phyloP scores from a whole-genome alignment of 1,284 basidiomycete genomes.

The Stygiomarasmius scandens region DNA sequence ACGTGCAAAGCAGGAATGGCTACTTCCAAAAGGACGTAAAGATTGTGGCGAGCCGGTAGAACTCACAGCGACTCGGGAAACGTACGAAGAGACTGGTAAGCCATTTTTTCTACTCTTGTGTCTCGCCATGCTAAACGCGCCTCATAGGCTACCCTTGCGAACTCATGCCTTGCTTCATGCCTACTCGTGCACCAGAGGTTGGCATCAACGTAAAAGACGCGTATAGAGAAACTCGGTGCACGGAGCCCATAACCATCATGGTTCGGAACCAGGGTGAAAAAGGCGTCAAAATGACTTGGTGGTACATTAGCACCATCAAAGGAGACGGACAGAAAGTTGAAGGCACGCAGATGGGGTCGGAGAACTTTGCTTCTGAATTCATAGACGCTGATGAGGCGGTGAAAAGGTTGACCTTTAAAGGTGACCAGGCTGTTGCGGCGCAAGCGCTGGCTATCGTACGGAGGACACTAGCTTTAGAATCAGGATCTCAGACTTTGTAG shows the following conservation, averaged over 20 bases:
- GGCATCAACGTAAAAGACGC: constrained; percentile 32
- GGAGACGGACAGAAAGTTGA: constrained; percentile 28
- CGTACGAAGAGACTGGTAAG: constrained; percentile 56
- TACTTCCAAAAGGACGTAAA: constrained; percentile 63
- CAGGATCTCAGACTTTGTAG: too few relatives aligned
- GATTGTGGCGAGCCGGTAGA: constrained; percentile 54
- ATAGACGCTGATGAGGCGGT: constrained; percentile 41
- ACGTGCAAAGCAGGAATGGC: constrained; percentile 40
- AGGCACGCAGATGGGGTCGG: constrained; percentile 45
- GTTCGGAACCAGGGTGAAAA: constrained; percentile 29
- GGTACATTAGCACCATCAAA: constrained; percentile 42
- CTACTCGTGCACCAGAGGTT: constrained; percentile 44
- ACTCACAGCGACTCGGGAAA: constrained; percentile 54
- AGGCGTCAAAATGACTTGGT: constrained; percentile 47
- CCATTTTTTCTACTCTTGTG: neutral
- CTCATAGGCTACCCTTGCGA: constrained; percentile 47
- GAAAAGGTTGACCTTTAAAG: constrained; percentile 33
- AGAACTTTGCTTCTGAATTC: constrained; percentile 42
- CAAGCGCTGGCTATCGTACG: constrained; percentile 28
- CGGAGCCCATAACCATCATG: constrained; percentile 40
- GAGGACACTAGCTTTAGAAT: constrained; percentile 7
- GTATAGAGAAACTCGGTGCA: constrained; percentile 16
- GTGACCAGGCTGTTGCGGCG: constrained; percentile 34
- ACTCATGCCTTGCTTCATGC: constrained; percentile 44
- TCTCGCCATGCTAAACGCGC: neutral